Evolutionary conservation across 2,329 filamentous ascomycete species (phyloP).

Genomic region (Pseudogymnoascus sp.): DNA sequence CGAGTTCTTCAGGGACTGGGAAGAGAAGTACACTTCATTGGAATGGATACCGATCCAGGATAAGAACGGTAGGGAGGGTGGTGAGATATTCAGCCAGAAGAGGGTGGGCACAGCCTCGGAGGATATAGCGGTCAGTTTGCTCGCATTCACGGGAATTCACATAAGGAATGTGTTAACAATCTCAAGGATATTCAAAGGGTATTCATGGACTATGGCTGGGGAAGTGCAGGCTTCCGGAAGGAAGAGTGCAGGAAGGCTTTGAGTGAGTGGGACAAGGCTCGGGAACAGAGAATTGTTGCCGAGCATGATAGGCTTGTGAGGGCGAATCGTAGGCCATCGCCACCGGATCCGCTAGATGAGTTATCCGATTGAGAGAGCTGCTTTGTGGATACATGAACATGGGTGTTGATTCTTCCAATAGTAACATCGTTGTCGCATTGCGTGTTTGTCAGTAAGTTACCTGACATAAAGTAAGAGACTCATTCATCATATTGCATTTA

Average conservation of each 20-base stretch:
- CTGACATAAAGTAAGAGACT: background rate
- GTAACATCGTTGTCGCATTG: background rate
- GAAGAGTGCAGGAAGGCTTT: slow-evolving; percentile 4
- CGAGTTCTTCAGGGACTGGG: slow-evolving; percentile 12
- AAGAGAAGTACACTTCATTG: slow-evolving; percentile 10
- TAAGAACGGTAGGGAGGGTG: background rate
- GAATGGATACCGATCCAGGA: slow-evolving; percentile 7
- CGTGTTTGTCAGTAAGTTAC: background rate
- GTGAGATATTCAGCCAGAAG: slow-evolving; percentile 8
- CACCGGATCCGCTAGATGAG: background rate
- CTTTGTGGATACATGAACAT: background rate
- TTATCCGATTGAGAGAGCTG: background rate
- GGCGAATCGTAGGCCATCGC: slow-evolving; percentile 3
- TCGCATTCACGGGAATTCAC: background rate
- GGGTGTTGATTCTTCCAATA: background rate
- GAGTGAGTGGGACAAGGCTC: background rate
- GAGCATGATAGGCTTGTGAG: background rate
- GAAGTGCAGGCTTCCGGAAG: slow-evolving; percentile 6
- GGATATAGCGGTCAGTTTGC: background rate
- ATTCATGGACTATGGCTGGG: slow-evolving; percentile 3
- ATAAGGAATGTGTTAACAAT: background rate
- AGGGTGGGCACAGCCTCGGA: background rate
- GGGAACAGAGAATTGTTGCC: background rate
- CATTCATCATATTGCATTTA: background rate
- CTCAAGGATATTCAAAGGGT: background rate